Evolutionary conservation across 441 rosid genomes (phyloP), one percentile per base, ranked within the genome.

Genomic region (Croton setiger): DNA sequence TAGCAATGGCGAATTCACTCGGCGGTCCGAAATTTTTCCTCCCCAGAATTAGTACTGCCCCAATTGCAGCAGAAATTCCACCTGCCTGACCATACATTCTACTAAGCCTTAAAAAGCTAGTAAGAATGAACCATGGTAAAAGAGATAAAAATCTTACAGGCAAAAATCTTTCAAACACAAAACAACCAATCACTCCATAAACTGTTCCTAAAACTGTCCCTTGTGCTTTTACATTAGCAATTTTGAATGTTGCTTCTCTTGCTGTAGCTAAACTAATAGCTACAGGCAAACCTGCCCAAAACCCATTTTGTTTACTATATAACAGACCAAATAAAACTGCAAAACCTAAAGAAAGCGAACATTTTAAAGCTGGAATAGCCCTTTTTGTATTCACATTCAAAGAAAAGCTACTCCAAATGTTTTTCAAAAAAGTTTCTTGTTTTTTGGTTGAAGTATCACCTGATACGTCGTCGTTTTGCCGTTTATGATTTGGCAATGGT

Each of bases 191-290:
- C 33, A 91, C 96, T 60, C 97, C 98, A 47, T 93, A 93, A 1
- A 91, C 90, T 0, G 92, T 83, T 52, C 97, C 98, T 17, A 91
- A 67, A 13, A 89, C 98, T n/a, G 97, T 89, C 67, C 98, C 98
- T 76, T 91, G 97, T 12, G 94, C 93, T 76, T 84, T 91, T n/a
- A 86, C 76, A 52, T 93, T 93, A 1, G 97, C 86, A 61, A 83
- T 83, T 75, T 79, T 85, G 69, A 90, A 93, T 41, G 96, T 88
- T 0, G 97, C 85, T 72, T 93, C 91, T 68, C 98, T 82, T 1
- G 79, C 80, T 0, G 87, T 66, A 1, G 88, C 90, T 0, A 88
- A 60, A 74, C 89, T 87, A 77, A 89, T 66, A 3, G 97, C 96
- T 14, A 93, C 86, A 0, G 94, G 84, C 14, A 93, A 83, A 59